A percentile compares a stretch with the other conserved stretches of the same genome.
These are phyloP conservation scores for Chiua virens DNA, from an alignment of 768 basidiomycete genomes.

Conservation along the genomic window DNA sequence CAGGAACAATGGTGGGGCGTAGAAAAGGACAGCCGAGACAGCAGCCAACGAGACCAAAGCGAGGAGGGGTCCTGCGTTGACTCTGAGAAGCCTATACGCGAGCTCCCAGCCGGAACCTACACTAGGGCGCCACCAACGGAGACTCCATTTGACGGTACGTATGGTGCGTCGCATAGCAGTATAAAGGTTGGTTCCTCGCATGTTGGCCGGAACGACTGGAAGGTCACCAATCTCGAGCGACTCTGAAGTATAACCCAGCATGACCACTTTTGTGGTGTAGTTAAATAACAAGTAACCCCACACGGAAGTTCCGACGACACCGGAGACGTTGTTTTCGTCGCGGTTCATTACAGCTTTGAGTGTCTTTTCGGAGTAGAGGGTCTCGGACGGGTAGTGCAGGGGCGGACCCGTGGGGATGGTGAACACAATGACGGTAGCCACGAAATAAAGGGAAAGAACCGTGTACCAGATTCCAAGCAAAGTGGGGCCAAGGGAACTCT, in stretches of 20 bases:
- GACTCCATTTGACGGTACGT: conserved; percentile 47
- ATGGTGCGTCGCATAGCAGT: conserved; percentile 61
- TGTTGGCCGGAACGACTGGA: conserved; percentile 72
- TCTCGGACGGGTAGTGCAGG: conserved; percentile 70
- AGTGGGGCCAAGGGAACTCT: conserved; percentile 11
- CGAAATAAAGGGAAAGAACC: conserved; percentile 48
- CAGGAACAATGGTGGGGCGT: conserved; percentile 62
- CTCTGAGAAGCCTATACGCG: conserved; percentile 56
- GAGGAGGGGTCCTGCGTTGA: conserved; percentile 47
- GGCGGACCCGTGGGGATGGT: conserved; percentile 70
- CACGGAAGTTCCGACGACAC: conserved; percentile 48
- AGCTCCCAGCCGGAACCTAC: conserved; percentile 67
- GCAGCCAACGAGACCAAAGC: conserved; percentile 52
- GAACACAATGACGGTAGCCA: conserved; percentile 43
- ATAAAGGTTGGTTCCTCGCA: conserved; percentile 69
- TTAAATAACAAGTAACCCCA: conserved; percentile 65
- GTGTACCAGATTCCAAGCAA: conserved; percentile 50
- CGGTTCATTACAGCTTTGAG: conserved; percentile 57
- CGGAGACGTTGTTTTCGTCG: conserved; percentile 77
- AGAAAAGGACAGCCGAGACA: conserved; percentile 62
- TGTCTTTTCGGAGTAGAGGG: conserved; percentile 73
- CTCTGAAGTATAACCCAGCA: conserved; percentile 72
- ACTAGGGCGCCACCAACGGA: conserved; percentile 58
- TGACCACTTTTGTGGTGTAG: conserved; percentile 85
- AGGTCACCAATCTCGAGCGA: conserved; percentile 86